phyloP scores from a whole-genome alignment of 768 basidiomycete species.

The Amanita muscaria region DNA sequence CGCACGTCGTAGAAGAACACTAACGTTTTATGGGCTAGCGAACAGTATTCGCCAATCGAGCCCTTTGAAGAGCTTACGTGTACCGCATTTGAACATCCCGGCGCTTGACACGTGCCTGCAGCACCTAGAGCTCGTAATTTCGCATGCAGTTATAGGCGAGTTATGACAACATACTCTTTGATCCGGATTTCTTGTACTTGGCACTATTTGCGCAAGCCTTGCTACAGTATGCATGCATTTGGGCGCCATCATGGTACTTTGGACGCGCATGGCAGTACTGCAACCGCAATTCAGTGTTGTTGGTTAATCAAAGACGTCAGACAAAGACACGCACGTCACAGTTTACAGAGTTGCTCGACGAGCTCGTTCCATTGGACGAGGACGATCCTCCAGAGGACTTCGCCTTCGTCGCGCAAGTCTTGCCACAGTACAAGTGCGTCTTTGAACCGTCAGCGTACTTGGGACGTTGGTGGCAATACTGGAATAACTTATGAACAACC shows the following conservation, averaged over 20 bases:
- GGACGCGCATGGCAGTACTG: constrained; percentile 55
- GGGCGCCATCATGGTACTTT: constrained; percentile 49
- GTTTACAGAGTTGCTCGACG: constrained; percentile 25
- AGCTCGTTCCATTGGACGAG: constrained; percentile 13
- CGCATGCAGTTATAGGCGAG: background rate
- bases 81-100: constrained; percentile 39
- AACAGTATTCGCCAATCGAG: constrained; percentile 37
- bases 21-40: constrained; percentile 44
- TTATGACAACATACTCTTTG: constrained; percentile 15
- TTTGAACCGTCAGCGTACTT: constrained; percentile 48
- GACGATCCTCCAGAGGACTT: constrained; percentile 18
- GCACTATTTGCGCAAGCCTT: constrained; percentile 45
- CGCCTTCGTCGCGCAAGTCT: constrained; percentile 44
- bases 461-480: constrained; percentile 50
- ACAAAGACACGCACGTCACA: constrained; percentile 37
- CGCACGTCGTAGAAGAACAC: background rate
- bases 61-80: constrained; percentile 30
- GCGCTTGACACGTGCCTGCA: constrained; percentile 40
- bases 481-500: constrained; percentile 6
- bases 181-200: constrained; percentile 15
- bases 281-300: background rate
- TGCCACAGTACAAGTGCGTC: constrained; percentile 51
- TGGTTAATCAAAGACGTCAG: background rate
- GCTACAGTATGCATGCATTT: constrained; percentile 53
- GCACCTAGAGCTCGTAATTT: constrained; percentile 1